Evolutionary conservation across 2,329 filamentous ascomycete genomes (phyloP).

Genomic region (Arthrobotrys pseudoclavata): DNA sequence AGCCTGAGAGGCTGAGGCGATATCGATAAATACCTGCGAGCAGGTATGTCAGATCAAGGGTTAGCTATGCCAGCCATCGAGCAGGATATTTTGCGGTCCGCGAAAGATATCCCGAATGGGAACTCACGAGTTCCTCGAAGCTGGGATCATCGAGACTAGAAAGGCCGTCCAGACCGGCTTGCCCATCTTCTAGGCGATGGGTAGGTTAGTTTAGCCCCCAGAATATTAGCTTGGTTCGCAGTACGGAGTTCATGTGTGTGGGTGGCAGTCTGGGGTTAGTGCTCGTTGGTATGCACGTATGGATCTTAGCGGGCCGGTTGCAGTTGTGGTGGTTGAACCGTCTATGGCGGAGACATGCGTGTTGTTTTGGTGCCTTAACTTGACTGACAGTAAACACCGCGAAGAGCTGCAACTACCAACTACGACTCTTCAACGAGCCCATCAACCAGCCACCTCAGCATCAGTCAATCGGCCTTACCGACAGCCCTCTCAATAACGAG

Average conservation of each 20-base stretch:
- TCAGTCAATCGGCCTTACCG: conserved; percentile 3
- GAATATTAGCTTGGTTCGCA: neutral
- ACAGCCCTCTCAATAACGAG: conserved; percentile 18
- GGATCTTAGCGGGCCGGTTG: neutral
- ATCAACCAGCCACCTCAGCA: conserved; percentile 4
- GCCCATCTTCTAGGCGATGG: conserved; percentile 14
- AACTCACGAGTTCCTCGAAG: conserved; percentile 21
- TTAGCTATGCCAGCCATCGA: conserved; percentile 33
- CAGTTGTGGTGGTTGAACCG: conserved; percentile 15
- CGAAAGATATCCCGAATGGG: conserved; percentile 12
- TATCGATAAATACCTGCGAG: conserved; percentile 47
- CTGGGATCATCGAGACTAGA: conserved; percentile 14
- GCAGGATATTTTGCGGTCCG: conserved; percentile 29
- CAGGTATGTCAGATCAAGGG: conserved; percentile 40
- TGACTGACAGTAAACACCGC: conserved; percentile 12
- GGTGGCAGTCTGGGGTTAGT: neutral
- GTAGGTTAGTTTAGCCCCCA: neutral
- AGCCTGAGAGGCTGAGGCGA: conserved; percentile 40
- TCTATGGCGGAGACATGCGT: conserved; percentile 9
- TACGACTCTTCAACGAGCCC: neutral
- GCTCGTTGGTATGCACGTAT: neutral
- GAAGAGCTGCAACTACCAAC: neutral
- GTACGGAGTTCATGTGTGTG: neutral
- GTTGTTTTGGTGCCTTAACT: conserved; percentile 26
- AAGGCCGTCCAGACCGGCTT: conserved; percentile 14